A percentile compares a stretch with the other conserved stretches of the same genome.
phyloP scores from a whole-genome alignment of 2,329 filamentous ascomycete species.

The Pezicula rhizophila region DNA sequence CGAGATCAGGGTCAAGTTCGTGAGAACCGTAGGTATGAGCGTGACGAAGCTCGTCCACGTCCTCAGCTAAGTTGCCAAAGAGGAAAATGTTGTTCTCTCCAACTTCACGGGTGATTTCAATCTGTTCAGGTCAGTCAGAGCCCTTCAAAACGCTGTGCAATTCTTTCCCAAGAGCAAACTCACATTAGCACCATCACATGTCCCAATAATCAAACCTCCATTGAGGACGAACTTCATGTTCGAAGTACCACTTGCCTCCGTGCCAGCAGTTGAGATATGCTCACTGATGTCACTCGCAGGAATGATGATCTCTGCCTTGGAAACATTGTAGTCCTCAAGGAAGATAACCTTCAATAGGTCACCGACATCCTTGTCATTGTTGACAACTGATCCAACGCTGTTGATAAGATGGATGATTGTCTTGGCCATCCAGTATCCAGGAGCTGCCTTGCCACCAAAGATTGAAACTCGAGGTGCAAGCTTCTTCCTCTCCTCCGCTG shows the following conservation, averaged over 20 bases:
- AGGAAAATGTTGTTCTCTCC: conserved; percentile 98
- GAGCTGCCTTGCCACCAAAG: conserved; percentile 95
- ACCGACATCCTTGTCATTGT: conserved; percentile 85
- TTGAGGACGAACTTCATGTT: conserved; percentile 99
- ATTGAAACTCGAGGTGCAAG: conserved; percentile 83
- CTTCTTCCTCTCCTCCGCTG: conserved; percentile 78
- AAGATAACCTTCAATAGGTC: conserved; percentile 96
- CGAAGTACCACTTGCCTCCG: conserved; percentile 82
- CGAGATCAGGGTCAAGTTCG: conserved; percentile 68
- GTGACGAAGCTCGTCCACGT: conserved; percentile 93
- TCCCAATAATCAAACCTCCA: conserved; percentile 94
- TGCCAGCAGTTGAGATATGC: conserved; percentile 96
- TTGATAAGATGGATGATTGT: conserved; percentile 97
- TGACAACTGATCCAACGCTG: conserved; percentile 81
- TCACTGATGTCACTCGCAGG: conserved; percentile 95
- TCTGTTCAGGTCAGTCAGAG: conserved; percentile 41
- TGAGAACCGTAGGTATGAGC: conserved; percentile 79
- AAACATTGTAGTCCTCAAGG: conserved; percentile 97
- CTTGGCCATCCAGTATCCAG: conserved; percentile 99
- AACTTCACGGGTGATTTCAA: conserved; percentile 96
- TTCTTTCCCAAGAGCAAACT: conserved; percentile 31
- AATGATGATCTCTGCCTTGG: conserved; percentile 95
- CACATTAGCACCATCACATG: conserved; percentile 95
- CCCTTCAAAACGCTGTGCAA: not conserved
- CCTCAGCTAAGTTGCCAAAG: conserved; percentile 91